Conservation (phyloP, 768 basidiomycete genomes). For the Rhodotorula paludigena region DNA sequence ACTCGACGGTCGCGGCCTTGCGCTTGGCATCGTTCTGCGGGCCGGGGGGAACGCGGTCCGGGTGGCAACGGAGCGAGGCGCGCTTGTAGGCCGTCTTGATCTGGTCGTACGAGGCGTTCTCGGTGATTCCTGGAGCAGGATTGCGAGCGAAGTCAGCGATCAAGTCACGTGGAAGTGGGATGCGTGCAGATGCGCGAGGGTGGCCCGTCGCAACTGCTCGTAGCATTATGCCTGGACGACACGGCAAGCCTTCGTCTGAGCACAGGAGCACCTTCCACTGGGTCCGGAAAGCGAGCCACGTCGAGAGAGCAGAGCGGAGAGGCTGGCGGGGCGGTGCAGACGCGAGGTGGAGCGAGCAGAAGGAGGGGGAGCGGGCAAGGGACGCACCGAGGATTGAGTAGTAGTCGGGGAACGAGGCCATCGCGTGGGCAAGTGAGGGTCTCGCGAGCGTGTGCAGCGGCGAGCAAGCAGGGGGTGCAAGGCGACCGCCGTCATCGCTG, state of each 20-base stretch:
- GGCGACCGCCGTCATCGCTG: background rate
- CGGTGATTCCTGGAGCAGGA: constrained; percentile 16
- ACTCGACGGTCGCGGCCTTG: constrained; percentile 27
- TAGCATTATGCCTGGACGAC: too few species aligned
- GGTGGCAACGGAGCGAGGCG: constrained; percentile 33
- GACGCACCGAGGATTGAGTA: constrained; percentile 30
- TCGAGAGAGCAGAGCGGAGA: background rate
- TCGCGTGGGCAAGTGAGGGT: background rate
- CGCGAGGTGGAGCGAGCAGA: background rate
- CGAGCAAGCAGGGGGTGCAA: too few species aligned
- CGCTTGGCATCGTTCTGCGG: constrained; percentile 13
- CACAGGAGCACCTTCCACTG: too few species aligned
- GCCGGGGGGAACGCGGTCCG: constrained; percentile 35
- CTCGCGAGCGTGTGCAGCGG: background rate
- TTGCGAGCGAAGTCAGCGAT: background rate
- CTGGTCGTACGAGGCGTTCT: constrained; percentile 19
- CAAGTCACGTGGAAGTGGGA: background rate
- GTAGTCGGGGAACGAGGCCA: constrained; percentile 33
- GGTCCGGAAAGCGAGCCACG: background rate
- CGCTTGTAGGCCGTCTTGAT: constrained; percentile 40
- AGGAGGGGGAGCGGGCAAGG: background rate
- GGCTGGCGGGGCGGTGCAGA: background rate
- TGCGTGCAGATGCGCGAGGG: background rate
- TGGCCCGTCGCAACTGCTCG: too few species aligned
- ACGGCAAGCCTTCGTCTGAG: too few species aligned